These are phyloP conservation scores for Trifolium dubium DNA, from an alignment of 306 rosid genomes.

Conservation along the genomic window DNA sequence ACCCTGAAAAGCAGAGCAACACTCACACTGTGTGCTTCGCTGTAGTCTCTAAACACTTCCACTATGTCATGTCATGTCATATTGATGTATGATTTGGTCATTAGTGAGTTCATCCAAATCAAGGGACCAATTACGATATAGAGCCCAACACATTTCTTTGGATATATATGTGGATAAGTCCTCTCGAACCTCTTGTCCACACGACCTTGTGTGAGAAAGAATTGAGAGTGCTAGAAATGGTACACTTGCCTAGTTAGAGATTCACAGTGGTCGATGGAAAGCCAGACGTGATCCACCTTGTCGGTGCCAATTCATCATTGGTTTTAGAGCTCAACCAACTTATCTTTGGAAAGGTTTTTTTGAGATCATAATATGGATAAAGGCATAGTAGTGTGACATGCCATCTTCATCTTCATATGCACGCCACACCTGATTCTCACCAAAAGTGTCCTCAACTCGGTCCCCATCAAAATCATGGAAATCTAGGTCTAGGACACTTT, in stretches of 20 bases:
- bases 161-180: slow-evolving; percentile 68
- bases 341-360: slow-evolving; percentile 67
- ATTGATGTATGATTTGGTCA: too few relatives aligned
- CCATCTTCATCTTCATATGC: slow-evolving; percentile 92
- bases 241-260: slow-evolving; percentile 66
- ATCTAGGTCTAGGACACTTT: too few relatives aligned
- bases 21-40: too few relatives aligned
- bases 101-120: too few relatives aligned
- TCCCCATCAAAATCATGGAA: too few relatives aligned
- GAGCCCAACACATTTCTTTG: slow-evolving; percentile 87
- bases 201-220: slow-evolving; percentile 81
- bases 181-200: slow-evolving; percentile 73
- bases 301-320: slow-evolving; percentile 73
- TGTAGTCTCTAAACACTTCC: slow-evolving; percentile 78
- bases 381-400: slow-evolving; percentile 88
- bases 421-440: slow-evolving; percentile 92
- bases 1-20: slow-evolving; percentile 74
- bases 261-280: slow-evolving; percentile 76
- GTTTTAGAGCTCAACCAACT: slow-evolving; percentile 82
- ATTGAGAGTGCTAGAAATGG: slow-evolving; percentile 52
- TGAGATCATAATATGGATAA: slow-evolving; percentile 69
- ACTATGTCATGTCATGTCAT: slow-evolving; percentile 74
- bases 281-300: slow-evolving; percentile 73
- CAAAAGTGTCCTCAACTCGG: too few relatives aligned
- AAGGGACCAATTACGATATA: slow-evolving; percentile 82